Percentiles rank a stretch among this genome's conserved stretches.
Evolutionary conservation across 83 land plant species (phyloP).

Genomic region (Picea engelmannii): DNA sequence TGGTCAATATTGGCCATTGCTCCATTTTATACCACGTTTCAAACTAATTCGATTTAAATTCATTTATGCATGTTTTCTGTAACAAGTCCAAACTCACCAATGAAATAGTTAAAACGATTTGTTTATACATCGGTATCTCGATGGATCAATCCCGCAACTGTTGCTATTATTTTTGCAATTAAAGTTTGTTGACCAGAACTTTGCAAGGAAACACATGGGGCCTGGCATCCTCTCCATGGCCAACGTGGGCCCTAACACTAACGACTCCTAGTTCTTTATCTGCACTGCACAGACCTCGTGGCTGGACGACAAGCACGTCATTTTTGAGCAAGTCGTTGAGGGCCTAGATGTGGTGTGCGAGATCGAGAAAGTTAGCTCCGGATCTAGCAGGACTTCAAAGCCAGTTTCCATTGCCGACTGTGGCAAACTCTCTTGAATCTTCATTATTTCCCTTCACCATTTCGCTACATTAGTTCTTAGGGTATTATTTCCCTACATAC

Average conservation of each 20-base stretch:
- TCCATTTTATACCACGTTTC: no score
- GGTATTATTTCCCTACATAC: no score
- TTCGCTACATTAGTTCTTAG: no score
- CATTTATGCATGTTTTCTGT: no score
- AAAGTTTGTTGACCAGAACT: conserved; percentile 22
- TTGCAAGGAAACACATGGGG: conserved; percentile 18
- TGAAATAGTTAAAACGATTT: no score
- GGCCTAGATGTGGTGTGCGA: conserved; percentile 16
- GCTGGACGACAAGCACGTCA: conserved; percentile 24
- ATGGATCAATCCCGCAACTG: no score
- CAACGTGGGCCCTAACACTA: conserved; percentile 20
- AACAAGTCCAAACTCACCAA: no score
- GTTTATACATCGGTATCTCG: no score
- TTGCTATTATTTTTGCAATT: no score
- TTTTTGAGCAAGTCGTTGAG: conserved; percentile 18
- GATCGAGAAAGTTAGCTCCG: conserved; percentile 19
- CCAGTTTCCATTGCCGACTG: conserved; percentile 18
- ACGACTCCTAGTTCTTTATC: conserved; percentile 24
- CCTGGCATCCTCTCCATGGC: conserved; percentile 21
- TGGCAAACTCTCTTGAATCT: conserved; percentile 4
- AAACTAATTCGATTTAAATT: no score
- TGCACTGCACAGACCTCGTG: conserved; percentile 17
- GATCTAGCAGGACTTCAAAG: conserved; percentile 9
- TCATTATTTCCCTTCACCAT: no score
- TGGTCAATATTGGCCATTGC: no score